phyloP scores from a whole-genome alignment of 192 early-diverging fungal genomes.

The Rhizoclosmatium globosum region DNA sequence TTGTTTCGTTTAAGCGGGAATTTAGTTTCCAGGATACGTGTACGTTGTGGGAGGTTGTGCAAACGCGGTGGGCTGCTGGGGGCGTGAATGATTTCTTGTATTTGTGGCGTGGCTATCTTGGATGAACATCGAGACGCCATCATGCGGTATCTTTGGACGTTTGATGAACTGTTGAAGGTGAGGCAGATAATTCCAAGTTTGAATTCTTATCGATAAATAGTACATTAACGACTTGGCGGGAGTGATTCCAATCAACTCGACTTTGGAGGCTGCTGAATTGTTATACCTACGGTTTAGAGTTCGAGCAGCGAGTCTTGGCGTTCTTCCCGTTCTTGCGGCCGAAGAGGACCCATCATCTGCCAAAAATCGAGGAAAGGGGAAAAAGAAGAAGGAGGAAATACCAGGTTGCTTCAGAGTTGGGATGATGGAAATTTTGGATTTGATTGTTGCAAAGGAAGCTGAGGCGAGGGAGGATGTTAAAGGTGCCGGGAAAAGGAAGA shows the following conservation, averaged over 20 bases:
- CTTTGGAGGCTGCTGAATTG: slow-evolving; percentile 80
- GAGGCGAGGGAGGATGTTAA: neutral
- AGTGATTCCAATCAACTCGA: slow-evolving; percentile 77
- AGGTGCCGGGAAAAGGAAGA: neutral
- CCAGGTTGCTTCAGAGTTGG: neutral
- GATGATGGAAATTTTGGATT: neutral
- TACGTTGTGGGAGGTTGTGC: slow-evolving; percentile 86
- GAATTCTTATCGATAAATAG: slow-evolving; percentile 35
- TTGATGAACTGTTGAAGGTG: slow-evolving; percentile 95
- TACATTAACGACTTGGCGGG: slow-evolving; percentile 86
- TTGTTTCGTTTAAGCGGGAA: slow-evolving; percentile 78
- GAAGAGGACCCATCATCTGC: no score
- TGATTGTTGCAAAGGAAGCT: neutral
- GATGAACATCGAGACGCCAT: slow-evolving; percentile 87
- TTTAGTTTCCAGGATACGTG: slow-evolving; percentile 43
- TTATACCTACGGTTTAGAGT: slow-evolving; percentile 71
- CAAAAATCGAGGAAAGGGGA: no score
- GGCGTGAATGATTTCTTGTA: slow-evolving; percentile 75
- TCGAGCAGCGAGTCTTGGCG: slow-evolving; percentile 46
- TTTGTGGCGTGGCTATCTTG: slow-evolving; percentile 96
- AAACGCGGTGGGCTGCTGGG: slow-evolving; percentile 52
- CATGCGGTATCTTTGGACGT: slow-evolving; percentile 78
- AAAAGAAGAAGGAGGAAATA: no score
- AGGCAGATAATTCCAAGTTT: slow-evolving; percentile 11
- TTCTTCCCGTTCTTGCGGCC: neutral